Evolutionary conservation across 2,329 filamentous ascomycete species (phyloP), one percentile per base, ranked within the genome.

Genomic region (Penicillium griseofulvum): DNA sequence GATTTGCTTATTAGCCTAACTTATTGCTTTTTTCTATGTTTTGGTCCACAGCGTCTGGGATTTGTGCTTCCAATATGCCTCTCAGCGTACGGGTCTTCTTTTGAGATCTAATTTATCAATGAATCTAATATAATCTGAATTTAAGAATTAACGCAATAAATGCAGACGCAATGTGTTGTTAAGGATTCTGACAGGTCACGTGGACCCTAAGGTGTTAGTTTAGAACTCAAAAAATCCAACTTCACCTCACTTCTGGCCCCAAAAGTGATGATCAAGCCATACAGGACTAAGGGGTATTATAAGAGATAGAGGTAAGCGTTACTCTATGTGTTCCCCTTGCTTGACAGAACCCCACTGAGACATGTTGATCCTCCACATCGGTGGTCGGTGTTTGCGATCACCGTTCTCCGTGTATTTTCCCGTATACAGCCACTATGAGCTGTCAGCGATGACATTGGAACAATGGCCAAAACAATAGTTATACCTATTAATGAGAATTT

Each of bases 341-440:
- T 36, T 44, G 22, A 22, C 17, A 36, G 28, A 42, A 34, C 11
- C 17, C 19, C 22, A 28, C 28, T 16, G 45, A 28, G 45, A 22
- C 11, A 41, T 46, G 49, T 41, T 39, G 51, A 49, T 47, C 43
- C 34, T 52, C 56, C 43, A 37, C 38, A 44, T 61, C 62, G 63
- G 62, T 38, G 58, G 44, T 65, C 65, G 65, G 65, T 62, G 64
- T 31, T 65, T 63, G 42, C 33, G 49, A 50, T 26, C 57, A 47
- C 63, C 62, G 62, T 56, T 26, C 62, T 59, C 60, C 62, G 57
- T 36, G 34, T 36, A 26, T 26, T 39, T 45, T 19, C 7, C 34
- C 12, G n/a, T 31, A 43, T 24, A 33, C 12, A 34, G 31, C 44
- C 16, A 10, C n/a, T n/a, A 19, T 12, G 24, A 41, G 24, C 22